phyloP scores from a whole-genome alignment of 2,329 filamentous ascomycete genomes.

The Xylariales sp. region DNA sequence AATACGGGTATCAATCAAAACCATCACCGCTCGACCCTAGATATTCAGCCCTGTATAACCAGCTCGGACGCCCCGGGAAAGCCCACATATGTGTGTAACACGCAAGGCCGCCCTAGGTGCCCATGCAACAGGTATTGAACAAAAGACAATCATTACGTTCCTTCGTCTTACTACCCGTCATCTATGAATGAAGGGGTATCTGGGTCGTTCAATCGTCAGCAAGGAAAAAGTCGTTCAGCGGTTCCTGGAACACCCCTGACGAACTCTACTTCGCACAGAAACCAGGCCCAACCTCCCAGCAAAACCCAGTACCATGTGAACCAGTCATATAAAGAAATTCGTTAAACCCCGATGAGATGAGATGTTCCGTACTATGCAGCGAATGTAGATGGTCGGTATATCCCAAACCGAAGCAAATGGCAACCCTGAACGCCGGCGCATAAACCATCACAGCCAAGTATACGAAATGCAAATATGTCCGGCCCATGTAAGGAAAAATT shows the following conservation, averaged over 20 bases:
- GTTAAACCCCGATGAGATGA: slow-evolving; percentile 8
- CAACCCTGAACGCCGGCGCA: slow-evolving; percentile 21
- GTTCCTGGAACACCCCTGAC: not conserved
- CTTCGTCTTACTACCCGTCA: not conserved
- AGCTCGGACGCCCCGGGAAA: not conserved
- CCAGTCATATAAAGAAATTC: slow-evolving; percentile 10
- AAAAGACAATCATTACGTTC: not conserved
- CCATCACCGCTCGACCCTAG: no score
- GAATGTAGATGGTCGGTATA: slow-evolving; percentile 22
- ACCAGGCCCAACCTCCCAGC: no score
- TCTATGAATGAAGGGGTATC: not conserved
- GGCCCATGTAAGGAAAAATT: slow-evolving; percentile 17
- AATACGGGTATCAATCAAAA: no score
- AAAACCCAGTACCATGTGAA: not conserved
- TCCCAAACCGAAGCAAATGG: slow-evolving; percentile 15
- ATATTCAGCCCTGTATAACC: not conserved
- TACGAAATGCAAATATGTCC: slow-evolving; percentile 1
- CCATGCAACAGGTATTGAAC: not conserved
- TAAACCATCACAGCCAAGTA: not conserved
- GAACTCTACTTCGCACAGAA: slow-evolving; percentile 2
- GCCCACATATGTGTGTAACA: not conserved
- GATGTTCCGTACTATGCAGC: slow-evolving; percentile 21
- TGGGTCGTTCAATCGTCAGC: not conserved
- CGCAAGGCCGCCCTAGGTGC: not conserved
- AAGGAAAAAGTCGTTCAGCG: slow-evolving; percentile 1